Percentiles rank a stretch among this genome's conserved stretches.
These are phyloP conservation scores for Ustilago vetiveriae DNA, from an alignment of 1,284 basidiomycete genomes.

Conservation along the genomic window DNA sequence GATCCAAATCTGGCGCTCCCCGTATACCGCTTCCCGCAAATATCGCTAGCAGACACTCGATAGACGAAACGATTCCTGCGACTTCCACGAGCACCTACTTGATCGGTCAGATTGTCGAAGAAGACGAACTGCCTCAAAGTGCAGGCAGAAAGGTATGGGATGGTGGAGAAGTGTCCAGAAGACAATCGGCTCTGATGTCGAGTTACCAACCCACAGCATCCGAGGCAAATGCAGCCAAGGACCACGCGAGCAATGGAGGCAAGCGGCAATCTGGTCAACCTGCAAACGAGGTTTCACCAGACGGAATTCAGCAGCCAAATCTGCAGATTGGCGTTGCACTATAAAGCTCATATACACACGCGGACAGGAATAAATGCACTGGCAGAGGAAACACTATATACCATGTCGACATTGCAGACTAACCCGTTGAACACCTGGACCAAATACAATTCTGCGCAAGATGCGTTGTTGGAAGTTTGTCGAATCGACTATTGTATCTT, in stretches of 20 bases:
- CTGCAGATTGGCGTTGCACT: background rate
- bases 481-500: too few relatives aligned
- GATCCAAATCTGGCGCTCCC: background rate
- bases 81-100: background rate
- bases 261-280: background rate
- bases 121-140: conserved; percentile 7
- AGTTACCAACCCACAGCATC: background rate
- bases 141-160: background rate
- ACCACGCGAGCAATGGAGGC: too few relatives aligned
- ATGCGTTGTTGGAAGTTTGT: background rate
- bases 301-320: background rate
- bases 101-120: conserved; percentile 18
- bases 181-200: conserved; percentile 15
- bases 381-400: too few relatives aligned
- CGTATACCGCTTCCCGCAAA: background rate
- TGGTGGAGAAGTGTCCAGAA: background rate
- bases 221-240: background rate
- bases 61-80: background rate
- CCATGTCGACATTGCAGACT: too few relatives aligned
- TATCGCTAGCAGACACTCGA: background rate
- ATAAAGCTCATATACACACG: too few relatives aligned
- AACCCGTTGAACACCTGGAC: too few relatives aligned
- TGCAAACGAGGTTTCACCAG: background rate
- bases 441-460: too few relatives aligned
- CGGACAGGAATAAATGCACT: too few relatives aligned